Percentiles rank a stretch among this genome's conserved stretches.
These are phyloP conservation scores for Tuber microsphaerosporum DNA, from an alignment of 495 filamentous ascomycete genomes.

Conservation along the genomic window DNA sequence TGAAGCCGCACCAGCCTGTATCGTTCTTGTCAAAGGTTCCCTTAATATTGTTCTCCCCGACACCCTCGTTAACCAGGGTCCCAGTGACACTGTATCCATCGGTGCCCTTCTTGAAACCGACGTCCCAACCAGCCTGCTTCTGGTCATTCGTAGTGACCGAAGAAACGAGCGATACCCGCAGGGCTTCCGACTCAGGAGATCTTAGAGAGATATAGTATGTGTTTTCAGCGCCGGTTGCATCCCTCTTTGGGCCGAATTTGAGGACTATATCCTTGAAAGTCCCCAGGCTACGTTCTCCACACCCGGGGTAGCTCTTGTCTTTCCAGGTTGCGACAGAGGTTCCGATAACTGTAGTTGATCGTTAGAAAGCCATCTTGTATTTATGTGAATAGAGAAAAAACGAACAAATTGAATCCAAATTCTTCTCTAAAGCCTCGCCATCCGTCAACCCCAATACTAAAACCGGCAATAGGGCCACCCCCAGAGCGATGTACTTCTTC, in stretches of 20 bases:
- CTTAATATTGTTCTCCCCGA: constrained; percentile 17
- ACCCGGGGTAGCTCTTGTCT: constrained; percentile 9
- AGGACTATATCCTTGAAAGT: constrained; percentile 15
- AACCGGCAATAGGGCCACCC: constrained; percentile 14
- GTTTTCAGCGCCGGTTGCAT: constrained; percentile 17
- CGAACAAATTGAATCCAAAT: constrained; percentile 30
- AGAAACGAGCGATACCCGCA: constrained; percentile 23
- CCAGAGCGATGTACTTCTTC: background rate
- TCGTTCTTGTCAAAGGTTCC: constrained; percentile 13
- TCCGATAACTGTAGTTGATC: constrained; percentile 18
- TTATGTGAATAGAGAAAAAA: background rate
- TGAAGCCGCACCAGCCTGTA: constrained; percentile 15
- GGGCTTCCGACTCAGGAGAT: constrained; percentile 11
- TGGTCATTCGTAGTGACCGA: constrained; percentile 16
- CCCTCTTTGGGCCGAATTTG: constrained; percentile 23
- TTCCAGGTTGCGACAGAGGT: constrained; percentile 25
- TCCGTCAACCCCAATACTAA: constrained; percentile 14
- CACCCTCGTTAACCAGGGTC: constrained; percentile 12
- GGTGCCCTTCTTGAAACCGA: constrained; percentile 4
- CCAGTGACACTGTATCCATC: constrained; percentile 19
- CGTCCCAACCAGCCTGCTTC: constrained; percentile 22
- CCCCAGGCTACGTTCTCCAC: constrained; percentile 24
- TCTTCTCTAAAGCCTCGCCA: constrained; percentile 14
- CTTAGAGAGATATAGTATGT: constrained; percentile 25
- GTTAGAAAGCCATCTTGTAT: constrained; percentile 6